These are phyloP conservation scores for Plasmodium gallinaceum DNA, from an alignment of 169 alveolate genomes.

Conservation along the genomic window DNA sequence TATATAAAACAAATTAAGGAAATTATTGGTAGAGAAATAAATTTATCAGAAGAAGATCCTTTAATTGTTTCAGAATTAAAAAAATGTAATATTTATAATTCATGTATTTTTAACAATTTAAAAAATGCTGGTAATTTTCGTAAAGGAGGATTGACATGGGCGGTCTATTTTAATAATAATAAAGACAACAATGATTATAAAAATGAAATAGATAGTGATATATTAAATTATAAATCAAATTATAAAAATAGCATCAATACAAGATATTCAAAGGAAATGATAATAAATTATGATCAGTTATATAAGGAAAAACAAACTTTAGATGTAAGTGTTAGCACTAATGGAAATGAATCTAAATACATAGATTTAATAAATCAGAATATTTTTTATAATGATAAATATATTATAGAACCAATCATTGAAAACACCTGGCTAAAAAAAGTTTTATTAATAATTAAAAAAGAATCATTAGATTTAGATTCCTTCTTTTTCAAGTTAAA, in stretches of 20 bases:
- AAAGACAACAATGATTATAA: background rate
- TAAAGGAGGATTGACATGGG: conserved; percentile 86
- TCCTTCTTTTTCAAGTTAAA: conserved; percentile 78
- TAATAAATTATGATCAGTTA: conserved; percentile 20
- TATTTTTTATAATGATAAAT: conserved; percentile 45
- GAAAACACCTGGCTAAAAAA: conserved; percentile 87
- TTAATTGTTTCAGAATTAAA: conserved; percentile 6
- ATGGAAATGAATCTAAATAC: conserved; percentile 18
- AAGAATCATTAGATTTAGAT: conserved; percentile 76
- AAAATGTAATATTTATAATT: background rate
- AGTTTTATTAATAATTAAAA: conserved; percentile 77
- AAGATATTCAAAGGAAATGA: background rate
- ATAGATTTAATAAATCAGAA: conserved; percentile 38
- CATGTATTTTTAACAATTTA: conserved; percentile 34
- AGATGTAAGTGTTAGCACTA: background rate
- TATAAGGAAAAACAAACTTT: conserved; percentile 4
- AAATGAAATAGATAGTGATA: background rate
- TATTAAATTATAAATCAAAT: background rate
- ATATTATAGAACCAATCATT: conserved; percentile 80
- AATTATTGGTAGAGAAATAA: conserved; percentile 45
- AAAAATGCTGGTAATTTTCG: conserved; percentile 54
- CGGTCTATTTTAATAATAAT: conserved; percentile 50
- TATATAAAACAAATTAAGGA: conserved; percentile 61
- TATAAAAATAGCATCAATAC: background rate
- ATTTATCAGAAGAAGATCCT: conserved; percentile 28